A percentile compares a stretch with the other conserved stretches of the same genome.
phyloP scores from a whole-genome alignment of 306 rosid genomes.

The Neltuma alba region DNA sequence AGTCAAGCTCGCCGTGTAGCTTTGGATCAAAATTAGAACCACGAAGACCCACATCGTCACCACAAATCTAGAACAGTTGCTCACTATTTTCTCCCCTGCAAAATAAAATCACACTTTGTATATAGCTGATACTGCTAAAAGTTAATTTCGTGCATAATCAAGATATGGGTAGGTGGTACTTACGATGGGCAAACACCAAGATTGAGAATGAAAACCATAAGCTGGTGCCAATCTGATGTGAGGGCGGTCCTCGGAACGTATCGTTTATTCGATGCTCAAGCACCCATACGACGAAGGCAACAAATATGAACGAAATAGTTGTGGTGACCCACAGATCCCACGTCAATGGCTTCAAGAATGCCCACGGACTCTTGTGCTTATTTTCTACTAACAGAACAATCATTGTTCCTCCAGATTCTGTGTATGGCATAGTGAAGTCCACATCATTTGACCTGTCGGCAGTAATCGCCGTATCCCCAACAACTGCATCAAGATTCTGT shows the following conservation, averaged over 20 bases:
- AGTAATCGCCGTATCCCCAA: slow-evolving; percentile 44
- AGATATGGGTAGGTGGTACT: background rate
- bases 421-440: slow-evolving; percentile 64
- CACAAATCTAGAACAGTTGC: slow-evolving; percentile 63
- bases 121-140: background rate
- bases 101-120: background rate
- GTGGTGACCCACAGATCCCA: slow-evolving; percentile 58
- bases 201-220: slow-evolving; percentile 71
- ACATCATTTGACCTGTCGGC: slow-evolving; percentile 54
- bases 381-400: slow-evolving; percentile 48
- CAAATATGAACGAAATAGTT: slow-evolving; percentile 46
- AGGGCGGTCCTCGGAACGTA: slow-evolving; percentile 56
- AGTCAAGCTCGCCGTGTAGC: slow-evolving; percentile 69
- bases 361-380: slow-evolving; percentile 50
- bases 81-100: slow-evolving; percentile 57
- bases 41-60: slow-evolving; percentile 69
- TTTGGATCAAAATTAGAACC: slow-evolving; percentile 60
- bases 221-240: slow-evolving; percentile 65
- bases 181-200: slow-evolving; percentile 59
- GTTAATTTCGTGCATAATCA: background rate
- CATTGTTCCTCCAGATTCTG: slow-evolving; percentile 68
- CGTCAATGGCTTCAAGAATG: slow-evolving; percentile 63
- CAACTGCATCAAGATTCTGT: slow-evolving; percentile 57
- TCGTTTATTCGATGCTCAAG: slow-evolving; percentile 62
- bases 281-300: slow-evolving; percentile 62